Base-by-base conservation (phyloP, 23 red algal species). In the Gracilaria domingensis region DNA sequence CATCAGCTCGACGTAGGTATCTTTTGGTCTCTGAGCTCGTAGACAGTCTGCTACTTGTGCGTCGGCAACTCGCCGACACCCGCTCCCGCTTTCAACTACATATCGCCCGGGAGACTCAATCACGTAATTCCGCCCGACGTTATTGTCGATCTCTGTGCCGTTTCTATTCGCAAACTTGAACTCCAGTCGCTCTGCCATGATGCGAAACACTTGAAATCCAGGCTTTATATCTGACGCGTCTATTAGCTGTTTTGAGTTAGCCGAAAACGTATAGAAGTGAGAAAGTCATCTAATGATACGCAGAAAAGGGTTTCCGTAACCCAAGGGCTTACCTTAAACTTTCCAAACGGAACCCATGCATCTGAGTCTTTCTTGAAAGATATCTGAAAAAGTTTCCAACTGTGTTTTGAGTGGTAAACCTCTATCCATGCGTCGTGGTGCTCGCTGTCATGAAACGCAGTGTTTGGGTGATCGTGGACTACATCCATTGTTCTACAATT, bases 41-140 rank as follows among this genome's bases (percentile, higher is more conserved):
- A 90, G 48, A 38, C 87, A 90, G 55, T 90, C 87, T 58, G 87
- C 71, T 28, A 90, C 56, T 67, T 80, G 71, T 26, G 74, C 87
- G 64, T 90, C 87, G 21, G 71, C 51, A 32, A 90, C 87, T 34
- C 87, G 87, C 37, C 87, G 71, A 71, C 87, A 90, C 17, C 87
- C 87, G n/a, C 24, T 77, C 12, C 57, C 71, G 58, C 38, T 67
- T 81, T 80, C 87, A 39, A 90, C 76, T 12, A 90, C 87, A 32
- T 90, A 90, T 17, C 87, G 87, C 5, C 87, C 87, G 28, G 71
- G 74, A 56, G 53, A 37, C 44, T 71, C 66, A 54, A 90, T 65
- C 25, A 90, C 2, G 35, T 81, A 90, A 47, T 90, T 90, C 34
- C 74, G 72, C 23, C 87, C 87, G 8, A 47, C 23, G 33, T 90